Conservation (phyloP, 2,329 filamentous ascomycete species). For the Diaporthe velutina region DNA sequence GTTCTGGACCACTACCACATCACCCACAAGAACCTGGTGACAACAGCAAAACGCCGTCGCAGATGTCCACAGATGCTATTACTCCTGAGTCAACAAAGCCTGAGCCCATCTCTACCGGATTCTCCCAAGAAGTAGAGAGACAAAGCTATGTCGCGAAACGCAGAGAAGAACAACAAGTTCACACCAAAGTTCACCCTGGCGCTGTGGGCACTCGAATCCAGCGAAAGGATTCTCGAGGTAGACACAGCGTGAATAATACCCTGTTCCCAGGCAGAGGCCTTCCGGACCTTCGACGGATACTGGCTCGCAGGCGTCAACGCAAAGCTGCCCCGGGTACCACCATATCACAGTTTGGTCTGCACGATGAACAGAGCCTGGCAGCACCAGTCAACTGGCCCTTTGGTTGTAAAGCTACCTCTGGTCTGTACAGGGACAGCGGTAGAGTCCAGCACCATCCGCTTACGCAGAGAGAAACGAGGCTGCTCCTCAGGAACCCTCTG, state of each 20-base stretch:
- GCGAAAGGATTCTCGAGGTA: background rate
- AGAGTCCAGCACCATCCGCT: background rate
- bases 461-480: background rate
- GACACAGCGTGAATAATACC: background rate
- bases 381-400: background rate
- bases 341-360: background rate
- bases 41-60: background rate
- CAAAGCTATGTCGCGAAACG: background rate
- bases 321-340: background rate
- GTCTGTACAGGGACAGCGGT: no score
- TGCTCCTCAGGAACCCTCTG: background rate
- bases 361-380: background rate
- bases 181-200: background rate
- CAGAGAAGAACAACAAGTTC: background rate
- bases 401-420: no score
- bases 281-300: no score
- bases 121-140: fast-evolving
- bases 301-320: background rate
- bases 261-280: background rate
- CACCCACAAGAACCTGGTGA: background rate
- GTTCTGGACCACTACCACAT: background rate
- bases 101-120: background rate
- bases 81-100: background rate
- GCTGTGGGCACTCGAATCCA: background rate
- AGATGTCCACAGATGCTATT: background rate